phyloP scores from a whole-genome alignment of 2,329 filamentous ascomycete species.

The Venturiaceae sp. region DNA sequence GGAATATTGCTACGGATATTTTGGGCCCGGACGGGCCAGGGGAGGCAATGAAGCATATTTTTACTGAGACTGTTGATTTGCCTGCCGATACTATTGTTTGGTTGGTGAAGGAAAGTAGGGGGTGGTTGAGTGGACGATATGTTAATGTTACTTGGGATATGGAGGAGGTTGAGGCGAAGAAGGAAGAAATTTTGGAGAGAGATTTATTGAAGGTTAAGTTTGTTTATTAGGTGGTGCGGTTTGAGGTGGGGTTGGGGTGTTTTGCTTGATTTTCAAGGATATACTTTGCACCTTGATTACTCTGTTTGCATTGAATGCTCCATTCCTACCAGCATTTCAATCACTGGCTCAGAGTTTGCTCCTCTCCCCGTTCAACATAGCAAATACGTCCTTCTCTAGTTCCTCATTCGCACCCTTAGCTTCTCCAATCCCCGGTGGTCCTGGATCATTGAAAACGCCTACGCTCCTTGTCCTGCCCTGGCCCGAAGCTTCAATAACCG shows the following conservation, averaged over 20 bases:
- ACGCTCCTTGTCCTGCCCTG: conserved; percentile 1
- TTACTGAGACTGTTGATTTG: background rate
- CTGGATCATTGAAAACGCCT: conserved; percentile 4
- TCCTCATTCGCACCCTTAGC: conserved; percentile 22
- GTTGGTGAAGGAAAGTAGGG: conserved; percentile 7
- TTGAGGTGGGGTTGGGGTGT: too few species aligned
- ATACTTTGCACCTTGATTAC: too few species aligned
- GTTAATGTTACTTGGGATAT: conserved; percentile 15
- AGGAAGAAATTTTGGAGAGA: conserved; percentile 15
- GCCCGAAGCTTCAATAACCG: conserved; percentile 7
- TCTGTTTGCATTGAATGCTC: too few species aligned
- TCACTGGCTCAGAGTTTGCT: background rate
- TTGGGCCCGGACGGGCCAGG: background rate
- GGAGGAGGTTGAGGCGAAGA: conserved; percentile 14
- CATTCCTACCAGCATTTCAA: too few species aligned
- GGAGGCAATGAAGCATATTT: background rate
- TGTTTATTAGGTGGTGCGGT: too few species aligned
- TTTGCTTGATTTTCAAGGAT: too few species aligned
- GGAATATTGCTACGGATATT: conserved; percentile 10
- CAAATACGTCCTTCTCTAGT: conserved; percentile 20
- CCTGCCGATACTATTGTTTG: background rate
- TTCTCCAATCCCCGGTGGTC: conserved; percentile 2
- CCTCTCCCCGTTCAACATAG: conserved; percentile 46
- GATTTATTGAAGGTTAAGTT: conserved; percentile 15
- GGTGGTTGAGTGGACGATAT: conserved; percentile 17